A percentile compares a stretch with the other conserved stretches of the same genome.
phyloP scores from a whole-genome alignment of 352 stramenopile species.

The Pythium pyrilobum region DNA sequence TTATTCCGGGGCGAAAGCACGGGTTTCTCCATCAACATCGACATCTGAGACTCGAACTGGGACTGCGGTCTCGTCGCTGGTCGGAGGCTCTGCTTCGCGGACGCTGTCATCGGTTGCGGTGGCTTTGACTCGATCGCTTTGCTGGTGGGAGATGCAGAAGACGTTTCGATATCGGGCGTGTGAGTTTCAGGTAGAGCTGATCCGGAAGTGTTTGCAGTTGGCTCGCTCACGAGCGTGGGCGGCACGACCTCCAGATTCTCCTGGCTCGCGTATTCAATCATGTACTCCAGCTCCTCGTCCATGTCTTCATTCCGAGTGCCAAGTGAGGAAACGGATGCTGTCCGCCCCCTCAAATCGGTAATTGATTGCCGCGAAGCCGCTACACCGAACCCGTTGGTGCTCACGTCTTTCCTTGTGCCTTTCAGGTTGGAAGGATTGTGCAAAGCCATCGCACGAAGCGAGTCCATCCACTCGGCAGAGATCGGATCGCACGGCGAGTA shows the following conservation, averaged over 20 bases:
- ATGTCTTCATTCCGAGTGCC: conserved; percentile 52
- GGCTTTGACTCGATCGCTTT: not conserved
- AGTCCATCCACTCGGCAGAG: conserved; percentile 80
- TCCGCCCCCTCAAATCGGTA: not conserved
- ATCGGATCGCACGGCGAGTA: conserved; percentile 62
- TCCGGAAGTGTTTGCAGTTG: no score
- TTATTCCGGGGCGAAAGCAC: conserved; percentile 32
- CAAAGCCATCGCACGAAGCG: conserved; percentile 37
- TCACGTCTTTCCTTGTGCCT: no score
- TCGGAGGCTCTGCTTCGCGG: conserved; percentile 1
- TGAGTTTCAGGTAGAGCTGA: no score
- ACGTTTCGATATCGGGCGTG: no score
- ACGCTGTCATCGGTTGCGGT: not conserved
- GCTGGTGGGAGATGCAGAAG: no score
- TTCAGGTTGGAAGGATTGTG: no score
- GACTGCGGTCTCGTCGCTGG: conserved; percentile 16
- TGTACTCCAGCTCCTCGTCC: conserved; percentile 63
- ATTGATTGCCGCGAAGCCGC: no score
- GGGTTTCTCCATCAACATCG: conserved; percentile 43
- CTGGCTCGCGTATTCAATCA: conserved; percentile 39
- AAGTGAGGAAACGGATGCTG: conserved; percentile 33
- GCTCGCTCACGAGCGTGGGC: no score
- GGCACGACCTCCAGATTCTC: no score
- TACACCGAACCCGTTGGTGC: no score
- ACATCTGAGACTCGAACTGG: conserved; percentile 34